Percentiles rank a stretch among this genome's conserved stretches.
These are phyloP conservation scores for Canna indica DNA, from an alignment of 176 grass and related monocot genomes.

Conservation along the genomic window DNA sequence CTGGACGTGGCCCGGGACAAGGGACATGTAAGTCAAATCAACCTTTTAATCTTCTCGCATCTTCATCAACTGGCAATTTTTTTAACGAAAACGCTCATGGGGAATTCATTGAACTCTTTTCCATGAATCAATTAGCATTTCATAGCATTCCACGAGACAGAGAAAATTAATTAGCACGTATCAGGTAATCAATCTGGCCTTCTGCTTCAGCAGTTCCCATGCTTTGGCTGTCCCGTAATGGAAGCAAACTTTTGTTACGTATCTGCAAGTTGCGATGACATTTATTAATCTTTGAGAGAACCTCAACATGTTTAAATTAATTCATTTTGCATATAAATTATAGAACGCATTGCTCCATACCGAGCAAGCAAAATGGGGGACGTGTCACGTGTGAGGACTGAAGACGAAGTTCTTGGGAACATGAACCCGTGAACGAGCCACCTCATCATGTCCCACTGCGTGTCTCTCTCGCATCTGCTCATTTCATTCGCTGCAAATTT, in stretches of 20 bases:
- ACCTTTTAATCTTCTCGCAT: too few relatives aligned
- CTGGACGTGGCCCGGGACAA: conserved; percentile 62
- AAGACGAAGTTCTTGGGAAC: background rate
- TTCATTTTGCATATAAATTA: background rate
- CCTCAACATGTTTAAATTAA: too few relatives aligned
- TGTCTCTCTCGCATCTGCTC: background rate
- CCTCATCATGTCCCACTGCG: background rate
- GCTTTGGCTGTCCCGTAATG: too few relatives aligned
- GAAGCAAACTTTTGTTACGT: too few relatives aligned
- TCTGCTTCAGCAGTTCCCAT: too few relatives aligned
- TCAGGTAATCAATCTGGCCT: too few relatives aligned
- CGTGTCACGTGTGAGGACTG: background rate
- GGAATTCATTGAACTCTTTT: too few relatives aligned
- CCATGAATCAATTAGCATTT: too few relatives aligned
- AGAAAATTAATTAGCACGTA: too few relatives aligned
- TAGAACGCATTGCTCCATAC: background rate
- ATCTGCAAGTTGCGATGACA: background rate
- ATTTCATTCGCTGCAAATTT: background rate
- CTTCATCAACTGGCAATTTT: too few relatives aligned
- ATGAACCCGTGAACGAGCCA: background rate
- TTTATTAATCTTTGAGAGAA: background rate
- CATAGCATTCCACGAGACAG: too few relatives aligned
- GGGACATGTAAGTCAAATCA: conserved; percentile 52
- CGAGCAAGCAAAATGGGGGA: background rate
- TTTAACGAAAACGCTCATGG: too few relatives aligned